Evolutionary conservation across 805 yeast genomes (phyloP).

Genomic region (Candida takata): DNA sequence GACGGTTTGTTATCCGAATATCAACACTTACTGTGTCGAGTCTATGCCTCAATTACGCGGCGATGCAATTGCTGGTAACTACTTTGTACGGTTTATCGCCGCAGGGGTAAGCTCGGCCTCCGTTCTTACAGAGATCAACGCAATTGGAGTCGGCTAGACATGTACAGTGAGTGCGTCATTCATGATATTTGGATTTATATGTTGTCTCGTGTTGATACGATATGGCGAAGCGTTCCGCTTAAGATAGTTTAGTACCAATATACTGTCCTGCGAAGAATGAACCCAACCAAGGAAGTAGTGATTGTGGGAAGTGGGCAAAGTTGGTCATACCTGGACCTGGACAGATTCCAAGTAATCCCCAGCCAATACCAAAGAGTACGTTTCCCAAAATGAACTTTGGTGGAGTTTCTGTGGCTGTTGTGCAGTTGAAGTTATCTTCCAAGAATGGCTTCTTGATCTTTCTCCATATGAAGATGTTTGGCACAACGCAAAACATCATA

Average conservation of each 20-base stretch:
- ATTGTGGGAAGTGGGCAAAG: constrained; percentile 8
- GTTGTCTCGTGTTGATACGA: constrained; percentile 28
- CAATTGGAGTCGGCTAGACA: constrained; percentile 53
- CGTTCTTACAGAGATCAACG: constrained; percentile 36
- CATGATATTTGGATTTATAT: constrained; percentile 31
- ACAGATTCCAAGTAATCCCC: constrained; percentile 47
- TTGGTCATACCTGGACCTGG: constrained; percentile 45
- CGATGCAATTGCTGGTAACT: constrained; percentile 50
- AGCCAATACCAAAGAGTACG: constrained; percentile 42
- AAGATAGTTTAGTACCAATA: background rate
- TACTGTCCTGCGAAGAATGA: constrained; percentile 11
- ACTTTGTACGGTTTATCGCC: constrained; percentile 41
- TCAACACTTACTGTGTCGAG: constrained; percentile 54
- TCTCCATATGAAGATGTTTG: constrained; percentile 36
- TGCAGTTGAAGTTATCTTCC: constrained; percentile 19
- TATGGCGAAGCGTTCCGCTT: constrained; percentile 29
- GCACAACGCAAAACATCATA: constrained; percentile 35
- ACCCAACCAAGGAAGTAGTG: constrained; percentile 7
- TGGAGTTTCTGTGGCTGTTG: constrained; percentile 21
- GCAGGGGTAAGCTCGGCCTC: constrained; percentile 47
- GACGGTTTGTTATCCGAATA: constrained; percentile 43
- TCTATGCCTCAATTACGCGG: constrained; percentile 47
- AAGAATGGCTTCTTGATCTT: constrained; percentile 18
- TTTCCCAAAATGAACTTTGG: constrained; percentile 34
- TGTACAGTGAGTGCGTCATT: constrained; percentile 42